Percentiles rank a stretch among this genome's conserved stretches.
phyloP scores from a whole-genome alignment of 169 alveolate genomes.

The Plasmodium billcollinsi region DNA sequence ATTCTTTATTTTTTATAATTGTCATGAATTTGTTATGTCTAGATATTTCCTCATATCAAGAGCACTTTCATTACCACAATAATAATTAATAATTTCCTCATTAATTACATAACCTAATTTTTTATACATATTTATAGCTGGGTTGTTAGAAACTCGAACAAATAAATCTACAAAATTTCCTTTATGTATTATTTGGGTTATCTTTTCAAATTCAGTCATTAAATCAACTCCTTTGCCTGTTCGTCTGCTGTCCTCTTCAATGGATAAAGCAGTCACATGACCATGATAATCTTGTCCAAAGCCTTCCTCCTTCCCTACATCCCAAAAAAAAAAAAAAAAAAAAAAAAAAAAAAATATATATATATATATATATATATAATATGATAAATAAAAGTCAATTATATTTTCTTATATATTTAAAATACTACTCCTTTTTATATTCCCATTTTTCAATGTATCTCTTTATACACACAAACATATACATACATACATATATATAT shows the following conservation, averaged over 20 bases:
- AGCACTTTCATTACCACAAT: conserved; percentile 82
- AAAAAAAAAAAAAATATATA: not conserved
- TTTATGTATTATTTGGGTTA: conserved; percentile 60
- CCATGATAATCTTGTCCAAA: conserved; percentile 74
- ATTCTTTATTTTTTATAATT: not conserved
- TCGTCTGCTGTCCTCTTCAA: conserved; percentile 78
- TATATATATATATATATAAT: too few species aligned
- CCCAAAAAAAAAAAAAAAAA: not conserved
- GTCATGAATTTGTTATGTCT: not conserved
- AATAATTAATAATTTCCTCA: conserved; percentile 78
- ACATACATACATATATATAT: not conserved
- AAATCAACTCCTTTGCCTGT: conserved; percentile 80
- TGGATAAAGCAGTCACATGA: conserved; percentile 82
- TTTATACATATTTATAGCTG: conserved; percentile 80
- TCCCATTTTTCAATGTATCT: not conserved
- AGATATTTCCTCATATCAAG: conserved; percentile 82
- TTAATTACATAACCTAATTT: conserved; percentile 79
- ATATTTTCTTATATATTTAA: too few species aligned
- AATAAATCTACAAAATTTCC: conserved; percentile 79
- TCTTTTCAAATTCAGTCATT: conserved; percentile 82
- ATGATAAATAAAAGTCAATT: too few species aligned
- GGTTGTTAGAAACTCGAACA: conserved; percentile 78
- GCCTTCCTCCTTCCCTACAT: conserved; percentile 69
- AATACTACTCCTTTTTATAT: not conserved
- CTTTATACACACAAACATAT: not conserved